Percentiles rank a stretch among this genome's conserved stretches.
Conservation (phyloP, 139 green algal species). For the Picochlorum costavermella region DNA sequence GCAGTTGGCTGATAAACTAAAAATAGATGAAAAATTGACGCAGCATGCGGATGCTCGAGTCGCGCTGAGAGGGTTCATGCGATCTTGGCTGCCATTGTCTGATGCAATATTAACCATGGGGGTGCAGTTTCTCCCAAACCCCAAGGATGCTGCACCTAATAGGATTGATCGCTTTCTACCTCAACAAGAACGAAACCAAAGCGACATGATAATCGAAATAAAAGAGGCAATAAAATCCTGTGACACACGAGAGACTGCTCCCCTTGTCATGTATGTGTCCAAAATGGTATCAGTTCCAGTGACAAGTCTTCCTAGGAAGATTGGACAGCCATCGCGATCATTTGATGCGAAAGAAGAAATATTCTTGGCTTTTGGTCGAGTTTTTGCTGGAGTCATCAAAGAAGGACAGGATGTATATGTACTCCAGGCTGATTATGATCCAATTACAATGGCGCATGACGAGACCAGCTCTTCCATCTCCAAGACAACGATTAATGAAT, state of each 20-base stretch:
- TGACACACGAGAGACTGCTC: constrained; percentile 33
- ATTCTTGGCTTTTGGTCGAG: constrained; percentile 86
- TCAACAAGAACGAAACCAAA: neutral
- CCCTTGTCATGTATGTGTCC: constrained; percentile 79
- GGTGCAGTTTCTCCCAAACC: constrained; percentile 66
- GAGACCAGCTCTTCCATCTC: neutral
- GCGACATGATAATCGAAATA: neutral
- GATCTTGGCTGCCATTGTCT: constrained; percentile 79
- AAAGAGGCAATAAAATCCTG: constrained; percentile 29
- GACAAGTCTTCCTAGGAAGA: constrained; percentile 40
- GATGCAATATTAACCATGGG: constrained; percentile 83
- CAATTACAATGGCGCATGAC: constrained; percentile 10
- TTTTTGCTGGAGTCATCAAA: constrained; percentile 66
- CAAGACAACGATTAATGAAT: constrained; percentile 13
- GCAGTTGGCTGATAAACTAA: constrained; percentile 41
- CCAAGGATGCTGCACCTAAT: constrained; percentile 44
- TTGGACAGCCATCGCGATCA: constrained; percentile 23
- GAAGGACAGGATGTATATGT: constrained; percentile 61
- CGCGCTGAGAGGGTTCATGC: constrained; percentile 64
- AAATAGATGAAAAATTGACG: constrained; percentile 34
- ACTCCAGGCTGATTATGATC: constrained; percentile 68
- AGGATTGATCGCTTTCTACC: constrained; percentile 50
- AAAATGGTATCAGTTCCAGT: constrained; percentile 88
- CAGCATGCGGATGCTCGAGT: constrained; percentile 42
- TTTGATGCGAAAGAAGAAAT: constrained; percentile 34